Evolutionary conservation across 768 basidiomycete genomes (phyloP).

Genomic region (Collybia sordida): DNA sequence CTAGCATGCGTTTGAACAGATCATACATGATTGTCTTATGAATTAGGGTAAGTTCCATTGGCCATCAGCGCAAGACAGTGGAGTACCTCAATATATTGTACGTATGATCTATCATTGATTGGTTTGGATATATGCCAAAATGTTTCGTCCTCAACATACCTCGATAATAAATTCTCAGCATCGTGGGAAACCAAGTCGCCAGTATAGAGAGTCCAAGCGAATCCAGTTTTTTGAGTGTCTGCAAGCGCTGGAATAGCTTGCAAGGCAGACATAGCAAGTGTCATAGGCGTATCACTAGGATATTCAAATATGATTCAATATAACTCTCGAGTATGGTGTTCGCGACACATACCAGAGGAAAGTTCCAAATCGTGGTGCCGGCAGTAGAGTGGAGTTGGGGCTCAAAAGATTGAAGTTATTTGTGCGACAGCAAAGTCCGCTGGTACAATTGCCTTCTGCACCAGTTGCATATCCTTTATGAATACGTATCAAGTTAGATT

Average conservation of each 20-base stretch:
- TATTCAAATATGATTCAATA: background rate
- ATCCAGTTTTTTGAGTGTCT: conserved; percentile 57
- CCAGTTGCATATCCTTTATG: conserved; percentile 62
- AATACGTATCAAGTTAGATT: background rate
- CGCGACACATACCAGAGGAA: conserved; percentile 49
- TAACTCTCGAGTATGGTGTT: background rate
- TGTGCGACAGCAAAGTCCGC: conserved; percentile 59
- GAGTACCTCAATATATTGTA: conserved; percentile 61
- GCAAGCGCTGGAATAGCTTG: conserved; percentile 68
- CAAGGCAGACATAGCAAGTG: conserved; percentile 58
- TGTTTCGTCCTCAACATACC: conserved; percentile 33
- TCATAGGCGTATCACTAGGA: conserved; percentile 60
- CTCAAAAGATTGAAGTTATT: conserved; percentile 49
- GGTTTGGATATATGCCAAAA: background rate
- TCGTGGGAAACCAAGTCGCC: conserved; percentile 79
- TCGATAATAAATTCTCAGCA: conserved; percentile 58
- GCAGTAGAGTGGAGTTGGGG: conserved; percentile 47
- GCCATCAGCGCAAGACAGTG: background rate
- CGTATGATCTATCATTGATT: conserved; percentile 43
- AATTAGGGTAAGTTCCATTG: background rate
- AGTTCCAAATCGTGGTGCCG: conserved; percentile 70
- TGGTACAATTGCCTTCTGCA: conserved; percentile 72
- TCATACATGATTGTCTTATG: conserved; percentile 62
- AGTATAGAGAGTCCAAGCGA: conserved; percentile 67
- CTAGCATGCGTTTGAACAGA: conserved; percentile 60